Base-by-base conservation (phyloP, 305 asterid species). In the Fraxinus paxiana region DNA sequence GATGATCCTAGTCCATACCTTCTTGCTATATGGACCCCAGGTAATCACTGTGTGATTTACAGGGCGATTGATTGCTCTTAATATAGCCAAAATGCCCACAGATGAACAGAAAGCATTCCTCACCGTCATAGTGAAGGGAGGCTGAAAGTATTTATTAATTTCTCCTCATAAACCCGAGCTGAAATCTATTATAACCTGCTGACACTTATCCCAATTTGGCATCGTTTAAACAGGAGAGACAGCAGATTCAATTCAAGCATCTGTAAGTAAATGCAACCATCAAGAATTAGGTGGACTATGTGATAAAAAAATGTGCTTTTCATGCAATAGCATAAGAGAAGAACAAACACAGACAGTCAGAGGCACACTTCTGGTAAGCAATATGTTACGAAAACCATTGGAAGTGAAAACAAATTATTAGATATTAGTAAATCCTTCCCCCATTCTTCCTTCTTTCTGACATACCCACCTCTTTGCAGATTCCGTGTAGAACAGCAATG, bases 1-100 rank as follows among this genome's bases (percentile, higher is more conserved):
- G 97, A 94, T 89, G 99, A 96, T 86, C 97, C 98, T 86, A 92
- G 95, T 83, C 99, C 98, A 0, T 94, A 96, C 89, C 97, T 96
- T 85, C 89, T 96, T 37, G 97, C 97, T 70, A 91, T 96, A 87
- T 96, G 99, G 99, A 90, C 92, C 82, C 99, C 98, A 77, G 99
- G 99, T 96, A 88, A 26, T 82, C 82, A 78, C 59, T 73, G 43
- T 5, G 76, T 81, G 26, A 75, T 56, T 61, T 33, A 78, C 61
- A 20, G 41, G 41, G 41, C 43, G 5, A 30, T 69, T 13, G 17
- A 77, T 82, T 73, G 51, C 48, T 69, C 75, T 82, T 70, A 28
- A 75, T 20, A 34, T 33, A 12, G 6, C 70, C 48, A 84, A 79
- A 74, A 38, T 74, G 73, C 65, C 84, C 73, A 73, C 5, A 71